Base-by-base conservation (phyloP, 805 yeast genomes). In the Kluyveromyces nonfermentans region DNA sequence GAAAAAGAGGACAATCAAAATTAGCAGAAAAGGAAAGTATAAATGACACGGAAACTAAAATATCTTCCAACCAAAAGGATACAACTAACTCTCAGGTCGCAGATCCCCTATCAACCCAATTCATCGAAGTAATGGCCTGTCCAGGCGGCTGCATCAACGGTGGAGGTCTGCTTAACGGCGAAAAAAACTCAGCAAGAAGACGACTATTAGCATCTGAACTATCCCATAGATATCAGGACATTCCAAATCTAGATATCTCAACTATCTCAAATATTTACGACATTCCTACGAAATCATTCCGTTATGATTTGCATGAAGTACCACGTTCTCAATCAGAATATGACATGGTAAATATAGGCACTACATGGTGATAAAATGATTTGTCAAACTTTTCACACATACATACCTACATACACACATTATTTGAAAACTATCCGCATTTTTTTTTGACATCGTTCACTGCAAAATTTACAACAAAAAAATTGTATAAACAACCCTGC, bases 111-210 rank as follows among this genome's bases (percentile, higher is more conserved):
- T 70, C 67, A 34, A 80, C 85, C 52, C 93, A 86, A 49, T 85
- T 83, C 52, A 85, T 90, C 5, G 98, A 93, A 56, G 83, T 93
- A 37, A 90, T 88, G 96, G 98, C 98, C 1, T 93, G 98, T 62
- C 98, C 98, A 5, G 88, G 86, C 22, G 98, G 98, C 1, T 93
- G 97, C 57, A 85, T 89, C 45, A 93, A 90, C 56, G 98, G 98
- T 9, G 97, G 98, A 18, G 98, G 98, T 0, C 89, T 88, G 54
- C 74, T 87, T 16, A 72, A 76, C 4, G 70, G 70, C 5, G 77
- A 78, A 0, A 41, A 33, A 14, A 46, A 46, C 35, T 46, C 47
- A 12, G 45, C 41, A 16, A 40, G 48, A 22, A 49, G 53, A 15
- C 41, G 52, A 10, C 45, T 48, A 4, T 42, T 50, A 17, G 50